These are phyloP conservation scores for Flaveria bidentis DNA, from an alignment of 129 eudicot species.

Conservation along the genomic window DNA sequence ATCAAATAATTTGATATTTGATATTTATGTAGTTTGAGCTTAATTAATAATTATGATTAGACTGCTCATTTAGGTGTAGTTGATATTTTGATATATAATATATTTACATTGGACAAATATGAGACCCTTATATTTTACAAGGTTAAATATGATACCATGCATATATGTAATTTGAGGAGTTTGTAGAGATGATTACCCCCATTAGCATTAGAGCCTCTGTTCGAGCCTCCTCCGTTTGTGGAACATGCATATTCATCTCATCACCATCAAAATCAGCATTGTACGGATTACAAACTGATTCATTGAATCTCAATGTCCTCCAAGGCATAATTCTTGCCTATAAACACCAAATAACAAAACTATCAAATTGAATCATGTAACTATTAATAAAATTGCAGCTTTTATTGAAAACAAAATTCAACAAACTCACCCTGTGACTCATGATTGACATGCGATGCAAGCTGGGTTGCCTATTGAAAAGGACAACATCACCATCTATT, in stretches of 20 bases:
- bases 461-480: conserved; percentile 96
- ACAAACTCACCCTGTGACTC: conserved; percentile 75
- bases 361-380: background rate
- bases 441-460: conserved; percentile 98
- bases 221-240: conserved; percentile 98
- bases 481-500: conserved; percentile 88
- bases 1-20: background rate
- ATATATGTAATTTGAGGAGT: background rate
- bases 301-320: conserved; percentile 96
- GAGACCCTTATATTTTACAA: background rate
- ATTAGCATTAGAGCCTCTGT: conserved; percentile 90
- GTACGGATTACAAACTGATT: conserved; percentile 98
- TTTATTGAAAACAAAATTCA: background rate
- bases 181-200: conserved; percentile 64
- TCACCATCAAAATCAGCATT: conserved; percentile 99
- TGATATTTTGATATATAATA: background rate
- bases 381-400: background rate
- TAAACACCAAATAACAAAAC: conserved; percentile 23
- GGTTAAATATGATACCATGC: background rate
- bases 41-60: background rate
- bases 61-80: background rate
- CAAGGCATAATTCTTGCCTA: conserved; percentile 99
- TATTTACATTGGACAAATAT: background rate
- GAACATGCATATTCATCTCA: conserved; percentile 99
- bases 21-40: background rate